Percentiles rank a stretch among this genome's conserved stretches.
These are phyloP conservation scores for Stephania japonica DNA, from an alignment of 164 flowering plant species.

Conservation along the genomic window DNA sequence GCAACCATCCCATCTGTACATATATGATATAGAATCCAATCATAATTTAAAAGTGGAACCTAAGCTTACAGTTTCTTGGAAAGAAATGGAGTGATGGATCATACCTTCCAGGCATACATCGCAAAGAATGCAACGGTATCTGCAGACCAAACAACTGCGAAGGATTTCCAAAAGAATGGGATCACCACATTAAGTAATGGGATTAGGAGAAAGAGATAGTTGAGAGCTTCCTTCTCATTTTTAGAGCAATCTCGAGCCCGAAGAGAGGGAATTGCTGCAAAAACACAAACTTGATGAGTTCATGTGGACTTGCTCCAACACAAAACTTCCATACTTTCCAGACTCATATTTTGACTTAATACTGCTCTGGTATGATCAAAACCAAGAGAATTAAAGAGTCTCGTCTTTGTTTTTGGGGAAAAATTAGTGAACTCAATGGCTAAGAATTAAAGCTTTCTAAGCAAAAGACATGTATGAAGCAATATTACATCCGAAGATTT, in stretches of 20 bases:
- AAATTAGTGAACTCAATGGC: neutral
- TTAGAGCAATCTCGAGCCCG: slow-evolving; percentile 96
- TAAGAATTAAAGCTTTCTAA: neutral
- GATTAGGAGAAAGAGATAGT: slow-evolving; percentile 79
- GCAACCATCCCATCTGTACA: slow-evolving; percentile 58
- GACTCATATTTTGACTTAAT: too few relatives aligned
- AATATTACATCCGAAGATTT: too few relatives aligned
- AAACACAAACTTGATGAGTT: neutral
- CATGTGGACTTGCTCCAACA: neutral
- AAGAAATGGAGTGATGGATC: neutral
- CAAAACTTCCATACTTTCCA: neutral
- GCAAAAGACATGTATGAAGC: too few relatives aligned
- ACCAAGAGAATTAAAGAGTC: neutral
- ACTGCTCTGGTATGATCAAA: neutral
- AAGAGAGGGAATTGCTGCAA: slow-evolving; percentile 92
- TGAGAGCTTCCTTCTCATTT: slow-evolving; percentile 95
- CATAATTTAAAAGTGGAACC: neutral
- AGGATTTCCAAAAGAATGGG: slow-evolving; percentile 90
- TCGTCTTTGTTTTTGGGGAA: neutral
- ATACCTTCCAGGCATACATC: slow-evolving; percentile 99
- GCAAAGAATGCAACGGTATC: slow-evolving; percentile 78
- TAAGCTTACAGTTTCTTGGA: neutral
- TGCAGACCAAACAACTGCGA: slow-evolving; percentile 91
- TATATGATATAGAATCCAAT: neutral
- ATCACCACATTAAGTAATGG: slow-evolving; percentile 78